Evolutionary conservation across 768 basidiomycete species (phyloP).

Genomic region (Leccinum obscurum): DNA sequence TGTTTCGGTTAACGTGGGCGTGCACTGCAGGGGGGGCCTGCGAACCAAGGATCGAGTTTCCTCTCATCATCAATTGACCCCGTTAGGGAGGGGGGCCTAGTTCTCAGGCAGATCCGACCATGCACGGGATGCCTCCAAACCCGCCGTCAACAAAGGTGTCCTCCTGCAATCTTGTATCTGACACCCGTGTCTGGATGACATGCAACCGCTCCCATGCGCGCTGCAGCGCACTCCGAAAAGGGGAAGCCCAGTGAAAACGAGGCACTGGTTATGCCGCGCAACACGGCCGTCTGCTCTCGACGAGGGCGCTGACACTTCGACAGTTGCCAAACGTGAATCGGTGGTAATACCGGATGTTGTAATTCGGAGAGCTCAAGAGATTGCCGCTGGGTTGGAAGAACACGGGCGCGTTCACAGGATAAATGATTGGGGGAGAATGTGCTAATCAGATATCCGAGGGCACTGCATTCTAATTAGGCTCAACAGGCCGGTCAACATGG

Average conservation of each 20-base stretch:
- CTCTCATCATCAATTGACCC: conserved; percentile 23
- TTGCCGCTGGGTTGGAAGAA: conserved; percentile 31
- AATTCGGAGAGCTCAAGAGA: conserved; percentile 2
- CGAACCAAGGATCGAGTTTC: conserved; percentile 10
- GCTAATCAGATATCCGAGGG: conserved; percentile 39
- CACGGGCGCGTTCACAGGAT: conserved; percentile 21
- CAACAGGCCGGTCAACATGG: conserved; percentile 25
- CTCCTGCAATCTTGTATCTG: conserved; percentile 5
- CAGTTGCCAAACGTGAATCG: conserved; percentile 10
- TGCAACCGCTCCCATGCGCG: conserved; percentile 16
- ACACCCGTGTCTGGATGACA: conserved; percentile 22
- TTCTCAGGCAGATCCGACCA: conserved; percentile 35
- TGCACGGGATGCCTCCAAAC: conserved; percentile 11
- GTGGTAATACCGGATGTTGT: conserved; percentile 11
- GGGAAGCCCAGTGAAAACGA: conserved; percentile 2
- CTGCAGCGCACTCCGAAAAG: conserved; percentile 5
- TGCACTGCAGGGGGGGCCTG: conserved; percentile 9
- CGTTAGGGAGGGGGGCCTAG: conserved; percentile 9
- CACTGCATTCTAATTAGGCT: conserved; percentile 39
- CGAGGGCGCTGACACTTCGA: conserved; percentile 6
- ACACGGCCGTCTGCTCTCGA: not conserved
- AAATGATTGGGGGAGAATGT: conserved; percentile 24
- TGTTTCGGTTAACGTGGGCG: conserved; percentile 24
- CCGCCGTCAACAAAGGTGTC: conserved; percentile 17
- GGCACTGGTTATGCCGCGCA: conserved; percentile 10